Percentiles rank a stretch among this genome's conserved stretches.
These are phyloP conservation scores for Geotrichum australiense DNA, from an alignment of 1,139 yeast species.

Conservation along the genomic window DNA sequence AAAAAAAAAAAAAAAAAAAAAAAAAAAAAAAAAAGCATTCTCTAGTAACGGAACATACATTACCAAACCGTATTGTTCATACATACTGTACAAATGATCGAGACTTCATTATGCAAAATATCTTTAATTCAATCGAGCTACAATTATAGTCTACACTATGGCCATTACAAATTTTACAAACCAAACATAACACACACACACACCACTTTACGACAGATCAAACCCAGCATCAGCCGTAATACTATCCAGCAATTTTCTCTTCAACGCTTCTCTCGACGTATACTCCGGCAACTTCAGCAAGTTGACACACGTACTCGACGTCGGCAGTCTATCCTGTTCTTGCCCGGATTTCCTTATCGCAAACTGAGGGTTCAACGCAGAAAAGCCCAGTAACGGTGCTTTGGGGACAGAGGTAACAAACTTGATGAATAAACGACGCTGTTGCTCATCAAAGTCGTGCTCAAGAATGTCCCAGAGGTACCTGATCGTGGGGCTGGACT, in stretches of 20 bases:
- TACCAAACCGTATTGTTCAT: background rate
- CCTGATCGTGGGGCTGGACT: constrained; percentile 44
- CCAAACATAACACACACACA: too few species aligned
- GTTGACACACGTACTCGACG: constrained; percentile 91
- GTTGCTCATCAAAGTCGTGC: constrained; percentile 54
- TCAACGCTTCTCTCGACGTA: constrained; percentile 48
- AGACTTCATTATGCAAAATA: too few species aligned
- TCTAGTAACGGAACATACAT: background rate
- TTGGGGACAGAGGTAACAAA: constrained; percentile 89
- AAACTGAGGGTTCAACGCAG: constrained; percentile 64
- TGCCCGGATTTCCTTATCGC: constrained; percentile 70
- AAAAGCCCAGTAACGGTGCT: constrained; percentile 86
- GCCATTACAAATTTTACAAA: too few species aligned
- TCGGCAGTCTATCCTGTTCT: constrained; percentile 56
- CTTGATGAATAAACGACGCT: constrained; percentile 58
- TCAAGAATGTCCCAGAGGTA: constrained; percentile 71
- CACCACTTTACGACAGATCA: constrained; percentile 50
- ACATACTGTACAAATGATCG: background rate
- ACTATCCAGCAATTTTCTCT: constrained; percentile 63
- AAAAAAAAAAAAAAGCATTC: background rate
- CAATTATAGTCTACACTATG: too few species aligned
- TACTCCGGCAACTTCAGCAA: constrained; percentile 81
- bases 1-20: background rate
- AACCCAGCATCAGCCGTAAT: constrained; percentile 80
- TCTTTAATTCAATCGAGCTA: too few species aligned